Evolutionary conservation across 208 protist genomes (phyloP).

Genomic region (Trypanosomatidae sp.): DNA sequence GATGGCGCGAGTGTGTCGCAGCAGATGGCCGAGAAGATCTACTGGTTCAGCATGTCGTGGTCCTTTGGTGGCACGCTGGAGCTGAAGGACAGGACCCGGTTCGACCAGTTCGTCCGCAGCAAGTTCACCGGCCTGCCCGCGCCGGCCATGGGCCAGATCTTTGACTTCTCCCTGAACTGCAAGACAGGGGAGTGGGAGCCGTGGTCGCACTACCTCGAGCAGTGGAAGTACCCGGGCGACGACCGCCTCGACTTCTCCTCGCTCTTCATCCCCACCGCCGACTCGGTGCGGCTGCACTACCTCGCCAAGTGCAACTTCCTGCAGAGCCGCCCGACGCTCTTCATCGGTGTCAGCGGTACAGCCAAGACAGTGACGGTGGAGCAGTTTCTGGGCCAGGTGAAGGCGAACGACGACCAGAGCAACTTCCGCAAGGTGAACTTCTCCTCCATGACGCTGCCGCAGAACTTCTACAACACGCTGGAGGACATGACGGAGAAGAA

Average conservation of each 20-base stretch:
- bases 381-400: constrained; percentile 89
- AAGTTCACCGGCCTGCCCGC: constrained; percentile 70
- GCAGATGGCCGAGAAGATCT: constrained; percentile 90
- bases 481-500: constrained; percentile 96
- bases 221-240: constrained; percentile 94
- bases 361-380: constrained; percentile 95
- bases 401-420: constrained; percentile 67
- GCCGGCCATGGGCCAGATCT: constrained; percentile 81
- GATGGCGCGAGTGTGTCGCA: constrained; percentile 76
- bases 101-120: constrained; percentile 91
- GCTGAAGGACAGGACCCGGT: constrained; percentile 90
- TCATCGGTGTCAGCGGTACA: constrained; percentile 95
- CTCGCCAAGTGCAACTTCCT: constrained; percentile 89
- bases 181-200: constrained; percentile 88
- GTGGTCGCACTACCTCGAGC: constrained; percentile 85
- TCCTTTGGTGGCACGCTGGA: constrained; percentile 95
- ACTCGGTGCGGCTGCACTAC: constrained; percentile 95
- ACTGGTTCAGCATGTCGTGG: constrained; percentile 95
- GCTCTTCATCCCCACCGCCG: constrained; percentile 96
- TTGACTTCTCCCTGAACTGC: constrained; percentile 95
- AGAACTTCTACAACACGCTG: constrained; percentile 92
- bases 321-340: constrained; percentile 82
- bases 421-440: constrained; percentile 95
- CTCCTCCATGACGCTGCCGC: constrained; percentile 93
- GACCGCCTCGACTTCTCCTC: constrained; percentile 93